phyloP scores from a whole-genome alignment of 805 yeast species.

The Pichia insulana region DNA sequence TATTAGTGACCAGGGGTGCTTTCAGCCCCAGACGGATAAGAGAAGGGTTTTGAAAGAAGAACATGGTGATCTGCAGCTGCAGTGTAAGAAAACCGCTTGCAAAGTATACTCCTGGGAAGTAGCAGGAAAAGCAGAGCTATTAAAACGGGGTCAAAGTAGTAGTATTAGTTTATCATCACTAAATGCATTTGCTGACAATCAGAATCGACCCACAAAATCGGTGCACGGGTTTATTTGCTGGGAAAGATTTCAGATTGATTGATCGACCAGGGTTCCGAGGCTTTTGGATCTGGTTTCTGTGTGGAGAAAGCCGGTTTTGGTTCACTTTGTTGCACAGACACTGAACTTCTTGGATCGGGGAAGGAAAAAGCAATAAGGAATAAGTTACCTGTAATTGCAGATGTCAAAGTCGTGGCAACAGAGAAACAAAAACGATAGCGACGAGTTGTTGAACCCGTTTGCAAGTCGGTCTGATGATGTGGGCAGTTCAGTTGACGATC shows the following conservation, averaged over 20 bases:
- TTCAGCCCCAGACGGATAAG: slow-evolving; percentile 28
- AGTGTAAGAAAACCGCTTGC: not conserved
- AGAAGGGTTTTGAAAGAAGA: slow-evolving; percentile 46
- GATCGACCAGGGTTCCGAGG: too few relatives aligned
- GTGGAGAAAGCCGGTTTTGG: not conserved
- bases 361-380: too few relatives aligned
- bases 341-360: too few relatives aligned
- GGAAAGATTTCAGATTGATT: too few relatives aligned
- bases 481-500: not conserved
- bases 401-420: too few relatives aligned
- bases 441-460: too few relatives aligned
- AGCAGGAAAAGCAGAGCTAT: not conserved
- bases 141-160: not conserved
- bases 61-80: slow-evolving; percentile 28
- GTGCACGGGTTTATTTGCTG: not conserved
- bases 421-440: too few relatives aligned
- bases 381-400: too few relatives aligned
- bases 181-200: too few relatives aligned
- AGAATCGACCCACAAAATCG: not conserved
- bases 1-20: slow-evolving; percentile 3
- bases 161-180: too few relatives aligned
- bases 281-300: too few relatives aligned
- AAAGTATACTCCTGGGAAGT: not conserved
- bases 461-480: not conserved
- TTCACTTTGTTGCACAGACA: too few relatives aligned